Evolutionary conservation across 1,284 basidiomycete genomes (phyloP).

Genomic region (Cryptococcus sp.): DNA sequence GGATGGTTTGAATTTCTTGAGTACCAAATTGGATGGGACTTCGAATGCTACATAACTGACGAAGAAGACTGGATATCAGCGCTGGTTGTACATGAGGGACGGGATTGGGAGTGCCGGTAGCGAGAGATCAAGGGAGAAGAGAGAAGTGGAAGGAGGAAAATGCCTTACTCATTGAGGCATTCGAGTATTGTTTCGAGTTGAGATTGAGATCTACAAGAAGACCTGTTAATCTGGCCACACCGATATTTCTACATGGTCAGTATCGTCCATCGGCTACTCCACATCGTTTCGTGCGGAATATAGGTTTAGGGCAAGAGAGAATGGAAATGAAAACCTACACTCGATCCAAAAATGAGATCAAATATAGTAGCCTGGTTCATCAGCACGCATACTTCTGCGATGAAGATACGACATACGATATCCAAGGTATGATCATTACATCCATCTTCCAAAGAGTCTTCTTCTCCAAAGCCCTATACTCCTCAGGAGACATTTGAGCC

Average conservation of each 20-base stretch:
- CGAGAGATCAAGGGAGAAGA: slow-evolving; percentile 1
- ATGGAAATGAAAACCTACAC: slow-evolving; percentile 22
- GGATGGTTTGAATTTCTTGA: slow-evolving; percentile 47
- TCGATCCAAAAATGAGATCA: slow-evolving; percentile 51
- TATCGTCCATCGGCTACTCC: not conserved
- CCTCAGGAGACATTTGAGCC: slow-evolving; percentile 31
- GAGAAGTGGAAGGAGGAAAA: slow-evolving; percentile 1
- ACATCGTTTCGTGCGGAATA: too few species aligned
- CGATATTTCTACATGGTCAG: slow-evolving; percentile 39
- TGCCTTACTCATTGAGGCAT: slow-evolving; percentile 40
- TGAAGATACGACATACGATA: slow-evolving; percentile 25
- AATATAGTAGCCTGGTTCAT: slow-evolving; percentile 30
- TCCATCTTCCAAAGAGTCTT: slow-evolving; percentile 45
- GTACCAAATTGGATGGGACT: slow-evolving; percentile 48
- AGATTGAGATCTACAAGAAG: slow-evolving; percentile 47
- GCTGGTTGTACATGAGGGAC: too few species aligned
- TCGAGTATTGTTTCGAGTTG: slow-evolving; percentile 44
- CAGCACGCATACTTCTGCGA: not conserved
- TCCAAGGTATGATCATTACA: slow-evolving; percentile 43
- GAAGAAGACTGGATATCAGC: slow-evolving; percentile 40
- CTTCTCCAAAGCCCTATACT: slow-evolving; percentile 37
- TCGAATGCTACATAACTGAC: slow-evolving; percentile 49
- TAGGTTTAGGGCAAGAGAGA: not conserved
- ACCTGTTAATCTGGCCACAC: slow-evolving; percentile 45
- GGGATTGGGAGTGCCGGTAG: slow-evolving; percentile 2